phyloP scores from a whole-genome alignment of 2,329 filamentous ascomycete species.

The Penicillium griseofulvum region DNA sequence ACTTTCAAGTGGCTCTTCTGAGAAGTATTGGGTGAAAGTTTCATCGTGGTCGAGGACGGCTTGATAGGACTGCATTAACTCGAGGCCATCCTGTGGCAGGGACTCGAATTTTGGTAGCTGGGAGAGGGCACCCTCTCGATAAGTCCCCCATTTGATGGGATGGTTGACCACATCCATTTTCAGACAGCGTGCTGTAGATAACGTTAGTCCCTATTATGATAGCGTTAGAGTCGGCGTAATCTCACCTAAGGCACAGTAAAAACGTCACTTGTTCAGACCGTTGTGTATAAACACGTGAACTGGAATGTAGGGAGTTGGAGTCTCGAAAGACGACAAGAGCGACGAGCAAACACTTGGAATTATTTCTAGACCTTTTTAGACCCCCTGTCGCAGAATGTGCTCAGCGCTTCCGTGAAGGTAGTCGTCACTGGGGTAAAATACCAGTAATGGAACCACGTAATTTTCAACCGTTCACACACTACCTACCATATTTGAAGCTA shows the following conservation, averaged over 20 bases:
- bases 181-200: background rate
- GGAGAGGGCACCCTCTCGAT: background rate
- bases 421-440: background rate
- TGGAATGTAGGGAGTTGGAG: background rate
- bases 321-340: background rate
- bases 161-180: background rate
- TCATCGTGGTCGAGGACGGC: conserved; percentile 2
- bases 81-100: background rate
- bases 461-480: background rate
- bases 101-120: conserved; percentile 1
- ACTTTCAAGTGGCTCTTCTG: background rate
- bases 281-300: background rate
- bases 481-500: too few species aligned
- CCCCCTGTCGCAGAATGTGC: background rate
- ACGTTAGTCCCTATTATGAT: background rate
- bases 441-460: background rate
- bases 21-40: conserved; percentile 8
- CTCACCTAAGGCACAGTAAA: background rate
- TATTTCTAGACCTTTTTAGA: background rate
- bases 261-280: background rate
- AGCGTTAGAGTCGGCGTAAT: too few species aligned
- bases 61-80: background rate
- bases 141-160: background rate
- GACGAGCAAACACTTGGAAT: background rate
- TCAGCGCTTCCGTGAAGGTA: background rate